These are phyloP conservation scores for Kodamaea restingae DNA, from an alignment of 805 yeast genomes.

Conservation along the genomic window DNA sequence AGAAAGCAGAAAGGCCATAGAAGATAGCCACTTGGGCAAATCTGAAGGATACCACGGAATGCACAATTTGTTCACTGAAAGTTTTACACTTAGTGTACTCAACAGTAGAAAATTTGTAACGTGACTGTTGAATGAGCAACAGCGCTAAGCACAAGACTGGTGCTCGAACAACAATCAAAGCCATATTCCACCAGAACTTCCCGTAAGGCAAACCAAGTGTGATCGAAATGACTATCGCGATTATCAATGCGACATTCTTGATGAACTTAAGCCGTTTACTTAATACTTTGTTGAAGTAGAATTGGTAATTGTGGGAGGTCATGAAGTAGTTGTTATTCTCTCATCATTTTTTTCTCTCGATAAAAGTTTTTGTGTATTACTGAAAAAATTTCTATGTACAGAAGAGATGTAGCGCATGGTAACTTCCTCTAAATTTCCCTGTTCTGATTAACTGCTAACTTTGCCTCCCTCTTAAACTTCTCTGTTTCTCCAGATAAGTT, in stretches of 20 bases:
- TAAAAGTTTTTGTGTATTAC: conserved; percentile 1
- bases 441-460: conserved; percentile 23
- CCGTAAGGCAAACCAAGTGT: conserved; percentile 26
- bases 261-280: conserved; percentile 34
- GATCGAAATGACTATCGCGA: conserved; percentile 24
- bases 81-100: conserved; percentile 31
- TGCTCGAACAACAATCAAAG: conserved; percentile 20
- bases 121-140: conserved; percentile 21
- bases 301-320: conserved; percentile 17
- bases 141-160: conserved; percentile 32
- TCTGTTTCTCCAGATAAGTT: conserved; percentile 39
- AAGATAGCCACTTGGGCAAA: conserved; percentile 17
- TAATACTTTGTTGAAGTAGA: conserved; percentile 27
- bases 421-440: neutral
- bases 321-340: conserved; percentile 3
- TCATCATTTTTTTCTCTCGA: neutral
- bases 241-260: conserved; percentile 26
- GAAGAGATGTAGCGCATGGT: neutral
- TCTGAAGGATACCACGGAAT: conserved; percentile 17
- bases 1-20: conserved; percentile 21
- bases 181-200: conserved; percentile 28
- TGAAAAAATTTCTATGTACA: conserved; percentile 4
- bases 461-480: conserved; percentile 34
- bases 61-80: conserved; percentile 28
- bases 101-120: conserved; percentile 26